Percentiles rank a stretch among this genome's conserved stretches.
Conservation (phyloP, 306 rosid genomes). For the Gleditsia sinensis region DNA sequence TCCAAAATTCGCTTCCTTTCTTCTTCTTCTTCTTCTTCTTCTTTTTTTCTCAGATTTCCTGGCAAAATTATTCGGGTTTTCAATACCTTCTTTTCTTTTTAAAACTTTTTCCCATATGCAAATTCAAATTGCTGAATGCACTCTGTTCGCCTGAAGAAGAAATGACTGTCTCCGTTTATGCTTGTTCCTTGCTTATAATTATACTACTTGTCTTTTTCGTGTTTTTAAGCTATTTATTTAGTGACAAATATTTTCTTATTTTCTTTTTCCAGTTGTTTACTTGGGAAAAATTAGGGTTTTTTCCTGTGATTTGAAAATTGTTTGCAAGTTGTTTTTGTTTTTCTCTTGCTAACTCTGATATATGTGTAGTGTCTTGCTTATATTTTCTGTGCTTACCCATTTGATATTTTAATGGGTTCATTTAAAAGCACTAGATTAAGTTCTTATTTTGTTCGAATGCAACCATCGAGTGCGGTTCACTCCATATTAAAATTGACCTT, state of each 20-base stretch:
- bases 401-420: background rate
- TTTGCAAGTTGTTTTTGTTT: background rate
- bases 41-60: background rate
- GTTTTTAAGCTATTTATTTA: background rate
- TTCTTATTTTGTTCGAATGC: background rate
- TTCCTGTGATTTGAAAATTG: conserved; percentile 11
- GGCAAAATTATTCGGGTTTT: conserved; percentile 29
- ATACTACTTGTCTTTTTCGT: background rate
- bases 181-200: conserved; percentile 2
- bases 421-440: background rate
- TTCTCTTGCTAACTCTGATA: background rate
- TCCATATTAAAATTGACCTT: background rate
- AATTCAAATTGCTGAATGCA: conserved; percentile 16
- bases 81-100: background rate
- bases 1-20: background rate
- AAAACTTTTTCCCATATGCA: background rate
- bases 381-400: background rate
- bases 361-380: background rate
- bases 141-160: background rate
- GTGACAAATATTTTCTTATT: background rate
- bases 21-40: too few species aligned
- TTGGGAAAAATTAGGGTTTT: conserved; percentile 21
- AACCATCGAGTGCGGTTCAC: background rate
- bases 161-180: background rate
- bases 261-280: background rate